Percentiles rank a stretch among this genome's conserved stretches.
These are phyloP conservation scores for Saposhnikovia divaricata DNA, from an alignment of 129 eudicot genomes.

Conservation along the genomic window DNA sequence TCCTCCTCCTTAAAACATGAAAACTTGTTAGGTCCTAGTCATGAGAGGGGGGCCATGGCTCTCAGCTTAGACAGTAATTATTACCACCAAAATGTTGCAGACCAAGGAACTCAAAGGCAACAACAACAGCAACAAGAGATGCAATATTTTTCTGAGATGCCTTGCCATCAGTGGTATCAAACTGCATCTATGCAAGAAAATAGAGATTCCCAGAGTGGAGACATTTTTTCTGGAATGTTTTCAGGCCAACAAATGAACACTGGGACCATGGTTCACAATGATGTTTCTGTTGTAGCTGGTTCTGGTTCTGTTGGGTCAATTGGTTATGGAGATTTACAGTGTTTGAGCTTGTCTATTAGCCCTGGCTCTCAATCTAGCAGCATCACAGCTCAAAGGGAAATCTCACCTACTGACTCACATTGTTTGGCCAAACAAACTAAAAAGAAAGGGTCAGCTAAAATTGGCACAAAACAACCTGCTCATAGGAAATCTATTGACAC, in stretches of 20 bases:
- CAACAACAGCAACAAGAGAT: slow-evolving; percentile 15
- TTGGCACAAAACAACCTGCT: slow-evolving; percentile 41
- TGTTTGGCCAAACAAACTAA: slow-evolving; percentile 36
- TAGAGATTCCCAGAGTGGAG: neutral
- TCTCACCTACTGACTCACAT: slow-evolving; percentile 28
- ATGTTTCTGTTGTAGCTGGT: slow-evolving; percentile 8
- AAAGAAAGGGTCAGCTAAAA: slow-evolving; percentile 41
- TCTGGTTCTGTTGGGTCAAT: slow-evolving; percentile 9
- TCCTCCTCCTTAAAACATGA: slow-evolving; percentile 48
- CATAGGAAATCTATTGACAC: slow-evolving; percentile 91
- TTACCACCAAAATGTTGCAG: slow-evolving; percentile 21
- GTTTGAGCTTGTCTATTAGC: slow-evolving; percentile 73
- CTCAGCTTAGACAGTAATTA: slow-evolving; percentile 52
- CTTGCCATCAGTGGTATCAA: slow-evolving; percentile 30
- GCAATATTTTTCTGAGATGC: slow-evolving; percentile 22
- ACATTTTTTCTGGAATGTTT: slow-evolving; percentile 1
- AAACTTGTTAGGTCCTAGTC: slow-evolving; percentile 48
- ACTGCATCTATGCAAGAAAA: slow-evolving; percentile 16
- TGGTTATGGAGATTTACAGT: slow-evolving; percentile 40
- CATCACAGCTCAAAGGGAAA: slow-evolving; percentile 38
- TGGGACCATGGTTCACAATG: slow-evolving; percentile 16
- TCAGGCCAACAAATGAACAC: slow-evolving; percentile 14
- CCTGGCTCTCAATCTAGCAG: slow-evolving; percentile 87
- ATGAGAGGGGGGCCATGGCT: slow-evolving; percentile 39
- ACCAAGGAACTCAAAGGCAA: slow-evolving; percentile 26